Evolutionary conservation across 2,329 filamentous ascomycete species (phyloP), one percentile per base, ranked within the genome.

Genomic region (Penicillium sp.): DNA sequence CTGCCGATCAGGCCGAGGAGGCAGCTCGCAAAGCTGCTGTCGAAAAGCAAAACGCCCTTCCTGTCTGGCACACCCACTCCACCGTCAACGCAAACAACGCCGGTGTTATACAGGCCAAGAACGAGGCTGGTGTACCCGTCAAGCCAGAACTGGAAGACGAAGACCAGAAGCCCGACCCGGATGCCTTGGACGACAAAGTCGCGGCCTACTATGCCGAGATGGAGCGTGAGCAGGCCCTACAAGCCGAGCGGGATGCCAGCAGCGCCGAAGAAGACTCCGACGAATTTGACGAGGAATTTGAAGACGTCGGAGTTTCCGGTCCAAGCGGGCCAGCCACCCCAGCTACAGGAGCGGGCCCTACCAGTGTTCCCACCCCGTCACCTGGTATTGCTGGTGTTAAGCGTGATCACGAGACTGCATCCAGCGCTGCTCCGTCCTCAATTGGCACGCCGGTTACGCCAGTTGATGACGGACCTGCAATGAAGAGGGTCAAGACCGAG

Each of bases 51-150:
- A 80, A 79, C 43, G 72, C 72, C 4, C 65, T 79, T 8, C 77
- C 77, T 0, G 73, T 76, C 13, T 80, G 77, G 77, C 75, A 78
- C 55, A 78, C 75, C 6, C 72, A 75, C 43, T 77, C 74, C 35
- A 78, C 75, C 0, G 75, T 78, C 28, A 67, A 70, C 32, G 62
- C 62, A 2, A 53, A 48, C 4, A 58, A 62, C 18, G 53, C 55
- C 32, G 63, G 59, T 27, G 44, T 58, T 25, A 58, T 60, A 10
- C 54, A 59, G 23, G 33, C 59, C 42, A 71, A 71, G 54, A 57
- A 55, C 12, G 69, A 69, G 18, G 41, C 57, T 1, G 70, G 69
- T 28, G 43, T 58, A 33, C 49, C 62, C 46, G 52, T 69, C n/a
- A 73, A 73, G 33, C 53, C 68, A n/a, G 66, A 70, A 43, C 66